Evolutionary conservation across 1,139 yeast genomes (phyloP).

Genomic region (Geotrichum europaeum): DNA sequence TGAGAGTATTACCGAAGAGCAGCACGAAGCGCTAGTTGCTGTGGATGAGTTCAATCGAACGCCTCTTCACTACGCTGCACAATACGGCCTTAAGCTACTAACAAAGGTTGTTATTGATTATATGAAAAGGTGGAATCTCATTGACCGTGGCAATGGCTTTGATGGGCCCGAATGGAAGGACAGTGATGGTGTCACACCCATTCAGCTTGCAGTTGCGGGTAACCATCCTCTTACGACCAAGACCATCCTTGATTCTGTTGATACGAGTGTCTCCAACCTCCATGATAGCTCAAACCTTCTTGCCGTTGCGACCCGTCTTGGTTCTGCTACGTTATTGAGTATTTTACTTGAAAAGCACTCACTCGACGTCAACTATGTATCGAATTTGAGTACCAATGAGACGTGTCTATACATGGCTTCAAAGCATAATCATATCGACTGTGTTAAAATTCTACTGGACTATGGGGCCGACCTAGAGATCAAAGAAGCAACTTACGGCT

Average conservation of each 20-base stretch:
- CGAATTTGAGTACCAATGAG: conserved; percentile 53
- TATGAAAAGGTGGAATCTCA: conserved; percentile 47
- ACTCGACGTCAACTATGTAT: conserved; percentile 59
- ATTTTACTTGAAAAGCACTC: conserved; percentile 50
- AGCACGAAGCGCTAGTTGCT: conserved; percentile 51
- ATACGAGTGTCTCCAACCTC: conserved; percentile 20
- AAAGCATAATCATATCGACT: conserved; percentile 50
- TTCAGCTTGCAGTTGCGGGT: conserved; percentile 78
- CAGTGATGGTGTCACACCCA: conserved; percentile 72
- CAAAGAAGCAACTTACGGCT: conserved; percentile 74
- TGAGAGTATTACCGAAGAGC: conserved; percentile 45
- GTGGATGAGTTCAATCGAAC: conserved; percentile 75
- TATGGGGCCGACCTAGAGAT: conserved; percentile 68
- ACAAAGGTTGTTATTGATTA: conserved; percentile 52
- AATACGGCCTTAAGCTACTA: conserved; percentile 70
- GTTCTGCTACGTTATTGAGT: conserved; percentile 52
- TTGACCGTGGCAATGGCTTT: conserved; percentile 27
- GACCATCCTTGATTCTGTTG: conserved; percentile 49
- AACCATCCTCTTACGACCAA: conserved; percentile 74
- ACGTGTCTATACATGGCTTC: conserved; percentile 79
- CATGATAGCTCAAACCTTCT: conserved; percentile 55
- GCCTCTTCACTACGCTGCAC: conserved; percentile 86
- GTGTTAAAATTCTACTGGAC: conserved; percentile 50
- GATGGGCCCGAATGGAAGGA: conserved; percentile 62
- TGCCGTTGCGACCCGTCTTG: conserved; percentile 56